Conservation (phyloP, 768 basidiomycete genomes). For the Lactarius sp. region DNA sequence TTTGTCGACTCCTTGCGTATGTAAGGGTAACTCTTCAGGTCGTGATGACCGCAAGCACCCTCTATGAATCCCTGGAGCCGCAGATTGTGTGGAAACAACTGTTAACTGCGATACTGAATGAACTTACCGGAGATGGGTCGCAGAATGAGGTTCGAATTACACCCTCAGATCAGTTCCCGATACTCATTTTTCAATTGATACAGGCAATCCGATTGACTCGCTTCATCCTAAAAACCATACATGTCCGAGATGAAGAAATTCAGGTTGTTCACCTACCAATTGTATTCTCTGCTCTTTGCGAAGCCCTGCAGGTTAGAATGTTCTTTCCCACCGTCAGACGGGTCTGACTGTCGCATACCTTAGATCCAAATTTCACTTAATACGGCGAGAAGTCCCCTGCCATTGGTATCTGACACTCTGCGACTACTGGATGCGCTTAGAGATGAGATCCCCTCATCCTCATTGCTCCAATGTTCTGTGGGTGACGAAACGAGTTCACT, state of each 20-base stretch:
- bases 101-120: slow-evolving; percentile 49
- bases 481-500: neutral
- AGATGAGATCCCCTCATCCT: slow-evolving; percentile 17
- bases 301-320: slow-evolving; percentile 55
- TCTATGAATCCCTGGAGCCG: slow-evolving; percentile 93
- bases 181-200: slow-evolving; percentile 8
- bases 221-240: slow-evolving; percentile 72
- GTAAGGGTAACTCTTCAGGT: slow-evolving; percentile 43
- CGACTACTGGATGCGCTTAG: slow-evolving; percentile 13
- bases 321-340: neutral
- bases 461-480: slow-evolving; percentile 5
- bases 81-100: slow-evolving; percentile 81
- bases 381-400: slow-evolving; percentile 3
- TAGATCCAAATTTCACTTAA: slow-evolving; percentile 8
- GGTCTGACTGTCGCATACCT: neutral
- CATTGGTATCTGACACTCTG: slow-evolving; percentile 12
- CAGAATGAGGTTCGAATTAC: slow-evolving; percentile 44
- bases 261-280: slow-evolving; percentile 76
- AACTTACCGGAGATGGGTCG: slow-evolving; percentile 43
- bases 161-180: neutral
- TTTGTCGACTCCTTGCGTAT: neutral
- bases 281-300: slow-evolving; percentile 63
- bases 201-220: slow-evolving; percentile 64
- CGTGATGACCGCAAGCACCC: slow-evolving; percentile 71
- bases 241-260: slow-evolving; percentile 83